Conservation (phyloP, 768 basidiomycete species). For the Chiua virens region DNA sequence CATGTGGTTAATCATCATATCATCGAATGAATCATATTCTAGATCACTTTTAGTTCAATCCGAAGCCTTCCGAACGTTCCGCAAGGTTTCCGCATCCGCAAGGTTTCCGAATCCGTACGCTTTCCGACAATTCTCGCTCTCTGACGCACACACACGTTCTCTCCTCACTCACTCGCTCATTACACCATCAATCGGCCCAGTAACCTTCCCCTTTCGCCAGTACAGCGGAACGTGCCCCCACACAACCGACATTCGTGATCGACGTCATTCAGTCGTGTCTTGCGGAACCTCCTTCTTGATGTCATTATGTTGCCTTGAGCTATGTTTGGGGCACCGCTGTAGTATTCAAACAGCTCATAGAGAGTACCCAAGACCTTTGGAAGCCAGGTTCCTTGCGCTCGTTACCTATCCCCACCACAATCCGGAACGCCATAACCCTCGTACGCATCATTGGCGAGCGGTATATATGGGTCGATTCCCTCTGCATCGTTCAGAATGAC, state of each 20-base stretch:
- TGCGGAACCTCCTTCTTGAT: constrained; percentile 14
- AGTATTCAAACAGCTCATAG: constrained; percentile 10
- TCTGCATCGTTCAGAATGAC: constrained; percentile 24
- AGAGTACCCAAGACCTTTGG: constrained; percentile 5
- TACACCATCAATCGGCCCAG: too few relatives aligned
- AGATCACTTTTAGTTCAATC: too few relatives aligned
- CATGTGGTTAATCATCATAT: too few relatives aligned
- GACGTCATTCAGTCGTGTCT: constrained; percentile 18
- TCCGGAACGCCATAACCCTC: constrained; percentile 23
- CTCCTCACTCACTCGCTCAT: too few relatives aligned
- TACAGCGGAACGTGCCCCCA: constrained; percentile 12
- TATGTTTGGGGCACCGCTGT: constrained; percentile 20
- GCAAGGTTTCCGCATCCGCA: too few relatives aligned
- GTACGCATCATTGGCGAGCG: constrained; percentile 20
- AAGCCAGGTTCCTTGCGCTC: not conserved
- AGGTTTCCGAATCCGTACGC: too few relatives aligned
- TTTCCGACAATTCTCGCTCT: too few relatives aligned
- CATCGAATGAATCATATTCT: too few relatives aligned
- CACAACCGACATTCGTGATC: constrained; percentile 12
- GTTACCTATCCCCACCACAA: constrained; percentile 18
- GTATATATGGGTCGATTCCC: constrained; percentile 27
- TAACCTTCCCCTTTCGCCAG: too few relatives aligned
- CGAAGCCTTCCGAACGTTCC: too few relatives aligned
- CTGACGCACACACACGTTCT: too few relatives aligned
- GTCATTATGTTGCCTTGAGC: constrained; percentile 27